Conservation (phyloP, 768 basidiomycete genomes). For the Serendipita sp. region DNA sequence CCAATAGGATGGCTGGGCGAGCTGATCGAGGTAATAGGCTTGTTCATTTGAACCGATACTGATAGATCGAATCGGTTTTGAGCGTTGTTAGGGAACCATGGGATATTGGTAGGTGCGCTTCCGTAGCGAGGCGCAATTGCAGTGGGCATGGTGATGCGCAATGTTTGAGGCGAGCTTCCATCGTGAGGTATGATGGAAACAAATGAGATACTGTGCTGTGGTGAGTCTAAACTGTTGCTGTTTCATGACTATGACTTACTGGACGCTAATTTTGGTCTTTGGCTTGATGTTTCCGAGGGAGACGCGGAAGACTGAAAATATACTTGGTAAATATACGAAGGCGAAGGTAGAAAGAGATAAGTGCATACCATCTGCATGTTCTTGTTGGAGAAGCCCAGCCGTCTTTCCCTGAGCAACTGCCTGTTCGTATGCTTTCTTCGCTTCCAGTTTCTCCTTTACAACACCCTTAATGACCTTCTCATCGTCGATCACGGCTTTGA, state of each 20-base stretch:
- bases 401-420: constrained; percentile 10
- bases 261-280: constrained; percentile 4
- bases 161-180: no score
- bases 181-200: neutral
- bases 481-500: constrained; percentile 31
- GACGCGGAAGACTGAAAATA: constrained; percentile 5
- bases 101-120: no score
- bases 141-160: no score
- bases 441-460: constrained; percentile 10
- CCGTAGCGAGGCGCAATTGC: no score
- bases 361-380: neutral
- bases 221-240: neutral
- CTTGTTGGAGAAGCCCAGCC: constrained; percentile 10
- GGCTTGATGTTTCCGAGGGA: constrained; percentile 7
- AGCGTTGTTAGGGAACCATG: no score
- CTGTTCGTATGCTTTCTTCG: constrained; percentile 8
- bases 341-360: neutral
- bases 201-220: constrained; percentile 1
- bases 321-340: no score
- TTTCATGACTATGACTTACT: neutral
- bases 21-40: no score
- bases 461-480: constrained; percentile 28
- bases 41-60: no score
- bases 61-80: no score
- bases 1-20: no score